These are phyloP conservation scores for Diaporthe australafricana DNA, from an alignment of 2,329 filamentous ascomycete genomes.

Conservation along the genomic window DNA sequence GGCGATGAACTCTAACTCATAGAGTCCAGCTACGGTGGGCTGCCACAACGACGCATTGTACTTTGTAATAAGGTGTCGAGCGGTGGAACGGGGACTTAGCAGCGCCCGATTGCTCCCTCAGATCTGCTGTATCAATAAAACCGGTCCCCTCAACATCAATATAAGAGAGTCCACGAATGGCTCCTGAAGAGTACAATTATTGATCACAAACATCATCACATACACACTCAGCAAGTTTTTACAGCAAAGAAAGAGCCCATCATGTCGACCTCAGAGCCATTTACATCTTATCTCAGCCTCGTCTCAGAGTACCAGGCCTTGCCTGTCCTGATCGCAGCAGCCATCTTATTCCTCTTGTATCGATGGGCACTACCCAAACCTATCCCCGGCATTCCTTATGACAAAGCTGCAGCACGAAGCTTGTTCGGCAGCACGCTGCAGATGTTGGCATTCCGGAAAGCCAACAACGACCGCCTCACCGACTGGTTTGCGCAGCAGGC, in stretches of 20 bases:
- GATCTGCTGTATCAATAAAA: too few relatives aligned
- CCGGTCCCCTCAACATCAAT: too few relatives aligned
- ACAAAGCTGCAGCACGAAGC: neutral
- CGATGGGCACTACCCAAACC: neutral
- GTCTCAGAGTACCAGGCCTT: neutral
- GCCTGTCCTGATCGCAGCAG: neutral
- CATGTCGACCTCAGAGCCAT: neutral
- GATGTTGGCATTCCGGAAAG: neutral
- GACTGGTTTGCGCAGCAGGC: neutral
- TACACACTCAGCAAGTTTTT: neutral
- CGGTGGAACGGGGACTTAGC: too few relatives aligned
- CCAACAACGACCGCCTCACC: neutral
- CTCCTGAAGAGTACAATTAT: neutral
- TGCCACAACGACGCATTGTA: too few relatives aligned
- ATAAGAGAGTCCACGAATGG: neutral
- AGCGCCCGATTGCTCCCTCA: too few relatives aligned
- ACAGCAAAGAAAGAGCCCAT: neutral
- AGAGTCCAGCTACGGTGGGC: too few relatives aligned
- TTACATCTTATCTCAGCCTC: neutral
- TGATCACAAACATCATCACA: too few relatives aligned
- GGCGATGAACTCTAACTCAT: too few relatives aligned
- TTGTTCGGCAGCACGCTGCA: neutral
- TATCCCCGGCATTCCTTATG: neutral
- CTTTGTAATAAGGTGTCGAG: too few relatives aligned
- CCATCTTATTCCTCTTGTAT: neutral